Evolutionary conservation across 2,329 filamentous ascomycete species (phyloP).

Genomic region (Fusarium succisae): DNA sequence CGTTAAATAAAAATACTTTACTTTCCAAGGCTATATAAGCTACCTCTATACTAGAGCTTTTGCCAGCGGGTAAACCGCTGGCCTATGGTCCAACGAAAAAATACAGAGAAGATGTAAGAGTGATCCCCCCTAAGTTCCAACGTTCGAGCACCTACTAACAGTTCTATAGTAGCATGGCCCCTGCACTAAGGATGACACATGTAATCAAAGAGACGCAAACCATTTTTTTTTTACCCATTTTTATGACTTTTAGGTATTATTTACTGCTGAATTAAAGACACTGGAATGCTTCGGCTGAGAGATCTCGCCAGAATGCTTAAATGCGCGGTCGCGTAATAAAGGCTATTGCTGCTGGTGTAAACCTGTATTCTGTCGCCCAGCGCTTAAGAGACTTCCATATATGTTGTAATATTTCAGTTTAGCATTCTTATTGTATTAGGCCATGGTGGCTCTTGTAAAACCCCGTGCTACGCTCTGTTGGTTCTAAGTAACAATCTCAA

Average conservation of each 20-base stretch:
- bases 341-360: neutral
- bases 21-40: neutral
- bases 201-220: neutral
- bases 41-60: neutral
- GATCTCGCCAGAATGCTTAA: neutral
- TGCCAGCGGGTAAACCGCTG: neutral
- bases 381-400: neutral
- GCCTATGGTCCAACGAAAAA: neutral
- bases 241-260: neutral
- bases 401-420: neutral
- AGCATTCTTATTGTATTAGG: too few relatives aligned
- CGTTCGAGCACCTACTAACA: neutral
- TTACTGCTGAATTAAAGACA: neutral
- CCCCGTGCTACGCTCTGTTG: rapidly evolving
- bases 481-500: rapidly evolving
- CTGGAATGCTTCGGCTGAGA: too few relatives aligned
- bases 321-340: neutral
- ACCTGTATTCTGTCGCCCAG: too few relatives aligned
- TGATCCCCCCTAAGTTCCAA: neutral
- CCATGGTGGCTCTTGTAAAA: neutral
- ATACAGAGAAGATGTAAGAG: neutral
- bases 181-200: neutral
- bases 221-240: neutral
- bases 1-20: too few relatives aligned
- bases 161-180: neutral